A percentile compares a stretch with the other conserved stretches of the same genome.
These are phyloP conservation scores for Cicer yamashitae DNA, from an alignment of 306 rosid species.

Conservation along the genomic window DNA sequence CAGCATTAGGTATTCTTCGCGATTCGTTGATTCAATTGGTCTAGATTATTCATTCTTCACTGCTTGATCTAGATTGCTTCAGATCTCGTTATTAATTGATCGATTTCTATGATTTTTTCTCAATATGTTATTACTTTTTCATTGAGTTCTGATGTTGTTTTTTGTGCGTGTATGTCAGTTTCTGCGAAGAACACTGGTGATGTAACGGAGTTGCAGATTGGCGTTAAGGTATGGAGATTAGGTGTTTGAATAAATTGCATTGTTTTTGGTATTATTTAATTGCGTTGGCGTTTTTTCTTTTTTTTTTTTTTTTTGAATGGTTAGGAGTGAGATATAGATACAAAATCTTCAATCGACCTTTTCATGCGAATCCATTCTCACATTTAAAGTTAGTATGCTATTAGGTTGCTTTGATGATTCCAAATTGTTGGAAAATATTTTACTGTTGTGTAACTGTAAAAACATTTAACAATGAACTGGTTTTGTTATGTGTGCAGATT, in stretches of 20 bases:
- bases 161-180: slow-evolving; percentile 47
- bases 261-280: not conserved
- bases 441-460: not conserved
- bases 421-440: slow-evolving; percentile 7
- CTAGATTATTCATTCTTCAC: no score
- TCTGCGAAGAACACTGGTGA: slow-evolving; percentile 65
- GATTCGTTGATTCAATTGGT: not conserved
- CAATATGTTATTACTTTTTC: not conserved
- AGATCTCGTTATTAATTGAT: slow-evolving; percentile 38
- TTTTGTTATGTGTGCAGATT: not conserved
- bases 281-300: not conserved
- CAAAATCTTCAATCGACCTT: not conserved
- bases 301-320: not conserved
- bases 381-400: slow-evolving; percentile 10
- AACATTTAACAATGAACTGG: not conserved
- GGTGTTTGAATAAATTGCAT: not conserved
- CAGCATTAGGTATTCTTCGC: slow-evolving; percentile 51
- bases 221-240: slow-evolving; percentile 70
- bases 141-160: not conserved
- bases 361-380: not conserved
- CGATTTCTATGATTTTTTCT: not conserved
- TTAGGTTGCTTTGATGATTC: slow-evolving; percentile 1
- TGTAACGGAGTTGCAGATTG: slow-evolving; percentile 88
- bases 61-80: slow-evolving; percentile 4
- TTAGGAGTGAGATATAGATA: not conserved